Percentiles rank a stretch among this genome's conserved stretches.
Evolutionary conservation across 495 filamentous ascomycete genomes (phyloP).

Genomic region (Staphylotrichum tortipilum): DNA sequence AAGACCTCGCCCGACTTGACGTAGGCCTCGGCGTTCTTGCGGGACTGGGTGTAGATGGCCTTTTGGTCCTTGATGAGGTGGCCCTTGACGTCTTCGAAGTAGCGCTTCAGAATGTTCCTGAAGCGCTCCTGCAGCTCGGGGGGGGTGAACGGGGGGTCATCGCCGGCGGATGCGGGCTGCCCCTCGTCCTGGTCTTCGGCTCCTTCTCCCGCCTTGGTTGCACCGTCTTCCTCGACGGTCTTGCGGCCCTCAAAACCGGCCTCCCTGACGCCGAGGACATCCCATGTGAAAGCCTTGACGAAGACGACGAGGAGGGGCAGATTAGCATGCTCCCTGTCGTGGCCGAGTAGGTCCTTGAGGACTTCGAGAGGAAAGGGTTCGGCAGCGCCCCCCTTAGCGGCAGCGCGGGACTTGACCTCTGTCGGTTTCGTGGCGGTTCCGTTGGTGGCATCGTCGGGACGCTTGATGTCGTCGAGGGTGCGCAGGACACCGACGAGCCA

Average conservation of each 20-base stretch:
- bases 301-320: conserved; percentile 87
- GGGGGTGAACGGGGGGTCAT: conserved; percentile 64
- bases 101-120: conserved; percentile 75
- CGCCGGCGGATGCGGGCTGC: conserved; percentile 32
- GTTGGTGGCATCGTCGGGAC: conserved; percentile 71
- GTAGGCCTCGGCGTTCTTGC: conserved; percentile 95
- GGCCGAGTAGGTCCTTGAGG: conserved; percentile 86
- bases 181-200: conserved; percentile 45
- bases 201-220: conserved; percentile 43
- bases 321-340: conserved; percentile 88
- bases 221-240: conserved; percentile 76
- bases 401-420: conserved; percentile 45
- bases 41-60: conserved; percentile 68
- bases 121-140: conserved; percentile 79
- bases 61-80: conserved; percentile 89
- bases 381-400: conserved; percentile 47
- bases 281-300: conserved; percentile 94
- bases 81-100: conserved; percentile 86
- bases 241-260: conserved; percentile 66
- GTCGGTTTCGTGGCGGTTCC: conserved; percentile 44
- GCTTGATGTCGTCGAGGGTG: conserved; percentile 79
- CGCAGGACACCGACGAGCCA: conserved; percentile 87
- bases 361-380: conserved; percentile 96
- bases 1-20: conserved; percentile 98
- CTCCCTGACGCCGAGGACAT: conserved; percentile 73